phyloP scores from a whole-genome alignment of 2,329 filamentous ascomycete species.

The Salinomyces thailandicus region DNA sequence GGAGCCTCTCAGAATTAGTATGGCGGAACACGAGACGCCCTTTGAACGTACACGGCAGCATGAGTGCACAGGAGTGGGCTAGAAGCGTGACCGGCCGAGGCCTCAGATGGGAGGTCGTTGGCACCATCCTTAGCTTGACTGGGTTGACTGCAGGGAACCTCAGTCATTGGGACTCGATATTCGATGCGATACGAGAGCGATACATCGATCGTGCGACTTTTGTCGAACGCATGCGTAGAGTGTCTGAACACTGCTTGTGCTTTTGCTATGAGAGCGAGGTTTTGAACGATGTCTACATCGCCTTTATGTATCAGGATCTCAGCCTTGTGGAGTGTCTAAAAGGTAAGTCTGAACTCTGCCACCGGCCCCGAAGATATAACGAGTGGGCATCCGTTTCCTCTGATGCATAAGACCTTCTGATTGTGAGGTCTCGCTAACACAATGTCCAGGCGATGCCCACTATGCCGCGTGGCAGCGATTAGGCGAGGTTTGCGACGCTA shows the following conservation, averaged over 20 bases:
- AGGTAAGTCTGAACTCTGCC: conserved; percentile 23
- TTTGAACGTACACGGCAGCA: conserved; percentile 27
- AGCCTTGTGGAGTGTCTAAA: conserved; percentile 24
- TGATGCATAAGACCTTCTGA: neutral
- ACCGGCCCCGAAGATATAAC: too few relatives aligned
- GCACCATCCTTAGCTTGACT: conserved; percentile 29
- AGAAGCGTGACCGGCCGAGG: conserved; percentile 29
- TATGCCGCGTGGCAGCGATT: conserved; percentile 26
- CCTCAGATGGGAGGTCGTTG: conserved; percentile 36
- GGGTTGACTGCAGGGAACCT: conserved; percentile 27
- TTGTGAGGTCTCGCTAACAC: neutral
- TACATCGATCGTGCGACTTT: conserved; percentile 37
- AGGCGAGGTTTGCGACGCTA: conserved; percentile 25
- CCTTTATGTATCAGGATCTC: conserved; percentile 25
- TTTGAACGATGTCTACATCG: conserved; percentile 25
- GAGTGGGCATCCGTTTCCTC: too few relatives aligned
- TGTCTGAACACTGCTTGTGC: conserved; percentile 24
- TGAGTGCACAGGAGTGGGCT: conserved; percentile 30
- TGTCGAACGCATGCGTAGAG: conserved; percentile 31
- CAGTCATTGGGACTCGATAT: conserved; percentile 26
- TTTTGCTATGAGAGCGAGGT: conserved; percentile 27
- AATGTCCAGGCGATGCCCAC: conserved; percentile 12
- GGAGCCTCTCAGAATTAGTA: conserved; percentile 30
- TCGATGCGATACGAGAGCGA: conserved; percentile 39
- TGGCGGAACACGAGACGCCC: conserved; percentile 34